Conservation (phyloP, 1,284 basidiomycete species). For the Cutaneotrichosporon mucoides region DNA sequence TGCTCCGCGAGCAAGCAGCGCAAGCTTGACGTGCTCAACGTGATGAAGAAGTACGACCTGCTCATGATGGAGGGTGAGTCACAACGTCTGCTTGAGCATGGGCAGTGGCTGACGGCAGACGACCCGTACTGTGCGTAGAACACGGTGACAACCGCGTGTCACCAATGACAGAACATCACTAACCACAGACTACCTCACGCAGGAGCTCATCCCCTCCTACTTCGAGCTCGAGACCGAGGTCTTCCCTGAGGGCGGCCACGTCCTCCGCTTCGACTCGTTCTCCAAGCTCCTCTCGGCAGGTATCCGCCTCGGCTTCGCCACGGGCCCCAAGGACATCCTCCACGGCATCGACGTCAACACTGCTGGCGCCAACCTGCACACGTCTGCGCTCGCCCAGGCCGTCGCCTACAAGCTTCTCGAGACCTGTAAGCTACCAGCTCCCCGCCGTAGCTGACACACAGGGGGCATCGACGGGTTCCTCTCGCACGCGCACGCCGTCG, state of each 20-base stretch:
- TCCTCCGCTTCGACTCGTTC: conserved; percentile 80
- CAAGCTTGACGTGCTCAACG: conserved; percentile 68
- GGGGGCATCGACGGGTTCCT: conserved; percentile 71
- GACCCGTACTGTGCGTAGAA: conserved; percentile 62
- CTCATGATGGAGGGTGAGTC: conserved; percentile 74
- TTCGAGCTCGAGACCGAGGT: conserved; percentile 64
- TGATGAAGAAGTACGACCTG: conserved; percentile 71
- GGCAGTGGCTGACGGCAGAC: conserved; percentile 50
- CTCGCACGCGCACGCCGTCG: conserved; percentile 65
- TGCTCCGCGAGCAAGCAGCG: conserved; percentile 68
- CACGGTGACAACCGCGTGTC: no score
- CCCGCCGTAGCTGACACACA: conserved; percentile 2
- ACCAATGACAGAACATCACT: no score
- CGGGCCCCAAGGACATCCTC: conserved; percentile 70
- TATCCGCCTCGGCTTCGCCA: conserved; percentile 62
- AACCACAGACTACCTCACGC: conserved; percentile 54
- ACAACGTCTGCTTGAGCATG: neutral
- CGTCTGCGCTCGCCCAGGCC: conserved; percentile 70
- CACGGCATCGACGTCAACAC: conserved; percentile 66
- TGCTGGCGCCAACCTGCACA: conserved; percentile 66
- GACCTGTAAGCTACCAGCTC: conserved; percentile 53
- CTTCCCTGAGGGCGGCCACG: conserved; percentile 60
- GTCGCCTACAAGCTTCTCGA: conserved; percentile 67
- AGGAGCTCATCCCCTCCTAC: conserved; percentile 62
- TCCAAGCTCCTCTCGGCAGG: conserved; percentile 83